Evolutionary conservation across 345 rosid genomes (phyloP).

Genomic region (Camelina hispida): DNA sequence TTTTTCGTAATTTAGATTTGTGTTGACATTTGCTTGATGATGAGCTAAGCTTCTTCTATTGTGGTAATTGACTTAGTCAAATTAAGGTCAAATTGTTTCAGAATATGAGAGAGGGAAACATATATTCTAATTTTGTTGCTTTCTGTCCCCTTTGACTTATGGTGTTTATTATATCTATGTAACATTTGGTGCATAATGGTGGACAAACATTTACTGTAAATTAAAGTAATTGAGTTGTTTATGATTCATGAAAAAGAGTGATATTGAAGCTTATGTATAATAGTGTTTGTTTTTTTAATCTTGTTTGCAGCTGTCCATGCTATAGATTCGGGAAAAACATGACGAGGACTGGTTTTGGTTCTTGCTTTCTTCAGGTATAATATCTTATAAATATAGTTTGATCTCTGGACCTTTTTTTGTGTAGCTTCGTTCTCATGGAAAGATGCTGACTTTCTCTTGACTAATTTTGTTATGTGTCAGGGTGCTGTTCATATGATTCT

Average conservation of each 20-base stretch:
- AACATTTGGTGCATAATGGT: conserved; percentile 1
- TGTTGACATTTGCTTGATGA: conserved; percentile 2
- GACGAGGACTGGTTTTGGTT: conserved; percentile 83
- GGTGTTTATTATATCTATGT: not conserved
- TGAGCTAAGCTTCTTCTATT: not conserved
- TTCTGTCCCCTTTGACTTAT: conserved; percentile 2
- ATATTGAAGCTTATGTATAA: conserved; percentile 29
- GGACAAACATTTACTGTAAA: not conserved
- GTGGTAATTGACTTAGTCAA: not conserved
- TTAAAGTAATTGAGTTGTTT: conserved; percentile 7
- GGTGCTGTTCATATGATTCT: conserved; percentile 66
- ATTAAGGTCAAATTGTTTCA: not conserved
- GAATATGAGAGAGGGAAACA: not conserved
- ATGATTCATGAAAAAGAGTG: conserved; percentile 28
- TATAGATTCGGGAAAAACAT: conserved; percentile 90
- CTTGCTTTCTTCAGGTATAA: conserved; percentile 78
- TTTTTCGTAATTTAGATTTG: not conserved
- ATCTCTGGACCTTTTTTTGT: not conserved
- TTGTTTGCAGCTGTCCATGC: conserved; percentile 83
- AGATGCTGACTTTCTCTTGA: conserved; percentile 17
- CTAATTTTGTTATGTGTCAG: conserved; percentile 50
- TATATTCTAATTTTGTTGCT: not conserved
- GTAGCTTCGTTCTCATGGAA: conserved; percentile 5
- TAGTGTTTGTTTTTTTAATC: not conserved
- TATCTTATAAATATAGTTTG: not conserved